Evolutionary conservation across 805 yeast species (phyloP), one percentile per base, ranked within the genome.

Genomic region (Komagataella mondaviorum): DNA sequence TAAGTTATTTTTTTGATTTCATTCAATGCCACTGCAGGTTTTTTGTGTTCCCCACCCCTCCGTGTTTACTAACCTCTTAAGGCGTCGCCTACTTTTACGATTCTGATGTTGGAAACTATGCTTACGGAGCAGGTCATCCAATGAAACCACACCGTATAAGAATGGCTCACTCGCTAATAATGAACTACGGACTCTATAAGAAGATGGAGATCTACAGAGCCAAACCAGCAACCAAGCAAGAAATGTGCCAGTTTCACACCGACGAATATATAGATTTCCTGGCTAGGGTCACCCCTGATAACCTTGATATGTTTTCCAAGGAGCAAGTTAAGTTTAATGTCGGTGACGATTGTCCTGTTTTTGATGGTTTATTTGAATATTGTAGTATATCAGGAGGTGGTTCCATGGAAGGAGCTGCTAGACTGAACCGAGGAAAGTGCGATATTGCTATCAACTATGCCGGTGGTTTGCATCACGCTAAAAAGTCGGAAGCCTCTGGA

Each of bases 101-200:
- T 65, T 80, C 96, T 24, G 99, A 91, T 65, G 96, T 93, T 48
- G 98, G 98, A 43, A 93, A 93, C 70, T 91, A 91, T 68, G 96
- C 97, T 47, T 93, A 93, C 64, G 98, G 98, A 52, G 93, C 96
- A 4, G 96, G 96, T 24, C 99, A 93, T 67, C 97, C 97, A 45
- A 93, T 93, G 99, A 93, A 93, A 65, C 99, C 99, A 22, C 97
- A 91, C 67, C 81, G 99, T 63, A 89, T 93, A 71, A 85, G 98
- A 80, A 90, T 93, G 96, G 95, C 98, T 6, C 98, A 93, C 67
- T 88, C 96, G 46, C 75, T 93, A 61, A 87, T 93, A 57, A 91
- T 93, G 96, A 90, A 91, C 69, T 93, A 93, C 66, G 98, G 97
- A 1, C 76, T 93, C 51, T 90, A 93, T 71, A 88, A 90, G 67